These are phyloP conservation scores for Chaetomiaceae sp. DNA, from an alignment of 2,329 filamentous ascomycete species.

Conservation along the genomic window DNA sequence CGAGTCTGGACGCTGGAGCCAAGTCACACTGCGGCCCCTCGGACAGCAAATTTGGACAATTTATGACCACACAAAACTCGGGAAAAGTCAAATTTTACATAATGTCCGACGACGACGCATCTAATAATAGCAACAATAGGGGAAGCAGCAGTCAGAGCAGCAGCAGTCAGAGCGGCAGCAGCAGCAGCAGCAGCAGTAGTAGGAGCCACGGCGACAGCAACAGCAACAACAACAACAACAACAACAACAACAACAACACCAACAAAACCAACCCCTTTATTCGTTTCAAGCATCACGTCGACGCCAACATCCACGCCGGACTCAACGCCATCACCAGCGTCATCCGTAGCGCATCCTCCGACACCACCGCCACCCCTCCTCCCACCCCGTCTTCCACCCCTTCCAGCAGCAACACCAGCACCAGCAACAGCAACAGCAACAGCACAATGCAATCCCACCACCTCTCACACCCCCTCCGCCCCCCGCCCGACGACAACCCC, in stretches of 20 bases:
- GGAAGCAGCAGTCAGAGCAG: neutral
- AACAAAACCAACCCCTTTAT: slow-evolving; percentile 13
- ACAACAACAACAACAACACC: neutral
- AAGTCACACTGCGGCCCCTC: too few relatives aligned
- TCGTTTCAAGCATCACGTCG: slow-evolving; percentile 19
- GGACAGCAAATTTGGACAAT: too few relatives aligned
- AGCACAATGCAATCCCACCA: neutral
- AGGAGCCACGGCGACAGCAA: neutral
- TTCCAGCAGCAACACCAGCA: too few relatives aligned
- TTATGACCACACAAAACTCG: too few relatives aligned
- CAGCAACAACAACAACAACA: neutral
- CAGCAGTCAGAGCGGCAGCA: neutral
- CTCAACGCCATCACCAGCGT: slow-evolving; percentile 12
- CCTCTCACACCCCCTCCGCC: neutral
- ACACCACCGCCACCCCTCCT: neutral
- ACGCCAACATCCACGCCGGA: slow-evolving; percentile 14
- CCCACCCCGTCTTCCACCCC: too few relatives aligned
- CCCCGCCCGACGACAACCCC: neutral
- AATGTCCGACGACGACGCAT: neutral
- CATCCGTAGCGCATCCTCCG: neutral
- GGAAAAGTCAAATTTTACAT: too few relatives aligned
- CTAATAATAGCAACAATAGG: neutral
- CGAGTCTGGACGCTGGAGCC: too few relatives aligned
- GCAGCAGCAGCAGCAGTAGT: neutral
- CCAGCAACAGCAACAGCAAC: too few relatives aligned